Evolutionary conservation across 2,329 filamentous ascomycete species (phyloP).

Genomic region (Neonectria sp.): DNA sequence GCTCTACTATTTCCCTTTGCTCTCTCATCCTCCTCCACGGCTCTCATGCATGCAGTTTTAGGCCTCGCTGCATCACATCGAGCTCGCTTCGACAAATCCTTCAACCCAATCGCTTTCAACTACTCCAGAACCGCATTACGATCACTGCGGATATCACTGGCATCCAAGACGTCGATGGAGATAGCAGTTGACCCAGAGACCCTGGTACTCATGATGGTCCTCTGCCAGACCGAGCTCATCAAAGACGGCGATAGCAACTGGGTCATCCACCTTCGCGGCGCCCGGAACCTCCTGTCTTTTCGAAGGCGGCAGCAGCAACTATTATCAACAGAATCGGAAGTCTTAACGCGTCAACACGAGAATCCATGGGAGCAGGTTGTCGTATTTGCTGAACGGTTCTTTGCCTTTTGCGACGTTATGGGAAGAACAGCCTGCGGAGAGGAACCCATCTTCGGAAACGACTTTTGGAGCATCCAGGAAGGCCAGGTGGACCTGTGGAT

Average conservation of each 20-base stretch:
- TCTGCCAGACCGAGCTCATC: conserved; percentile 44
- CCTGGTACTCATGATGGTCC: conserved; percentile 44
- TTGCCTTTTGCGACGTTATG: conserved; percentile 67
- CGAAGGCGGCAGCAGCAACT: conserved; percentile 48
- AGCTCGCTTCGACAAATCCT: conserved; percentile 35
- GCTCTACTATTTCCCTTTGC: conserved; percentile 41
- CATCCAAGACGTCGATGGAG: conserved; percentile 29
- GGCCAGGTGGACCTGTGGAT: conserved; percentile 59
- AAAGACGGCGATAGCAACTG: conserved; percentile 52
- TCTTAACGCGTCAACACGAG: not conserved
- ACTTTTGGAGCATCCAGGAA: conserved; percentile 59
- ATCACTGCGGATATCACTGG: not conserved
- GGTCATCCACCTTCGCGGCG: conserved; percentile 63
- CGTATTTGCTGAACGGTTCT: conserved; percentile 61
- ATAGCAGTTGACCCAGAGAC: conserved; percentile 36
- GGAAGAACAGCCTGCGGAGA: conserved; percentile 65
- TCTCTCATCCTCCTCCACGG: conserved; percentile 35
- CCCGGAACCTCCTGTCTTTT: conserved; percentile 61
- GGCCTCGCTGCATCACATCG: conserved; percentile 42
- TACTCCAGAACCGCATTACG: conserved; percentile 13
- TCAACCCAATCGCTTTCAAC: conserved; percentile 35
- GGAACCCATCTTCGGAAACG: conserved; percentile 60
- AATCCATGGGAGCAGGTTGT: conserved; percentile 25
- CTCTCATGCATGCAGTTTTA: conserved; percentile 38
- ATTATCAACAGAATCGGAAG: not conserved